A percentile compares a stretch with the other conserved stretches of the same genome.
Evolutionary conservation across 805 yeast species (phyloP).

Genomic region (Dipodascus albidus): DNA sequence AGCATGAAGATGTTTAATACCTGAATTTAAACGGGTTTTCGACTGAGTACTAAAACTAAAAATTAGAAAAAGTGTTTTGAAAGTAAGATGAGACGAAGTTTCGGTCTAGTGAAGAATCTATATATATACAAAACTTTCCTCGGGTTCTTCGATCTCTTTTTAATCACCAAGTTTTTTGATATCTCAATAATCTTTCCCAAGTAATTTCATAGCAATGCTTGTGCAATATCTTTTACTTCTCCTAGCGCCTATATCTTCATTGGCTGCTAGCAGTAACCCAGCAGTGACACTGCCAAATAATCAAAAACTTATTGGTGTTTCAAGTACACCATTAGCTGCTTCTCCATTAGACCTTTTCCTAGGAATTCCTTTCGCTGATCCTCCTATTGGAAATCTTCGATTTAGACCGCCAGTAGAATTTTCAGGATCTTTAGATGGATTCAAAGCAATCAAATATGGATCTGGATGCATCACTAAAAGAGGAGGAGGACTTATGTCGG

Average conservation of each 20-base stretch:
- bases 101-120: no score
- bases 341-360: background rate
- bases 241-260: no score
- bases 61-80: background rate
- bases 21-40: no score
- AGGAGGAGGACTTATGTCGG: background rate
- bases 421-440: background rate
- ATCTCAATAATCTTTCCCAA: no score
- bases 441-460: background rate
- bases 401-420: conserved; percentile 17
- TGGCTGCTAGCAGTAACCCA: background rate
- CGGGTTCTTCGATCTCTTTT: no score
- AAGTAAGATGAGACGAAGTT: background rate
- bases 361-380: conserved; percentile 21
- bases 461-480: background rate
- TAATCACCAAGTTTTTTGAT: no score
- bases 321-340: background rate
- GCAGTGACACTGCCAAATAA: background rate
- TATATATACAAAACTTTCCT: no score
- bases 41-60: no score
- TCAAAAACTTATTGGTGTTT: background rate
- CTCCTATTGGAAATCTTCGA: conserved; percentile 21
- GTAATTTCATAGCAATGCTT: no score
- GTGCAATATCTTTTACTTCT: no score
- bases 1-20: background rate